Base-by-base conservation (phyloP, 208 protist genomes). In the Leishmania aethiopica region DNA sequence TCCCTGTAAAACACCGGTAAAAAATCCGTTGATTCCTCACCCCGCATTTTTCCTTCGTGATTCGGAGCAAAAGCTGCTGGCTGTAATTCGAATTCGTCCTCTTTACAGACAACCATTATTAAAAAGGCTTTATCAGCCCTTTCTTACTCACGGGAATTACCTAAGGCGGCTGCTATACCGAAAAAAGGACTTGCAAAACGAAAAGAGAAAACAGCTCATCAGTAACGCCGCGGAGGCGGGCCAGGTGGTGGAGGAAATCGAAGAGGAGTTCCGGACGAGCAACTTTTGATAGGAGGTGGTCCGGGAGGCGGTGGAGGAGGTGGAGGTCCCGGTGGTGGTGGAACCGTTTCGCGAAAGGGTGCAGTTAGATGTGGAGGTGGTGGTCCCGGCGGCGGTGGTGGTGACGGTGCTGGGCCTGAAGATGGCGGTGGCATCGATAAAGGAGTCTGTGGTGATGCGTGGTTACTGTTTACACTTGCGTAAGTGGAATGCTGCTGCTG, bases 241-340 rank as follows among this genome's bases (percentile, higher is more conserved):
- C 75, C 80, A 28, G 84, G 79, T 25, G 40, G 40, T 47, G 78
- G 74, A 28, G 80, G 85, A 70, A 67, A 51, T 6, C 71, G 60
- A 28, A 80, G 79, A 47, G 71, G 80, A 55, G 77, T 77, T 67
- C 13, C 66, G 40, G 80, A 57, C 62, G 32, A 28, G 71, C 47
- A 19, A 59, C 6, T 57, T 47, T 40, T 51, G n/a, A 57, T 57
- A 17, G 83, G 83, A 22, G 53, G 53, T 32, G 80, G 75, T 10
- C 62, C 81, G 40, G 66, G 83, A 1, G 79, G 74, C 40, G 85
- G 82, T 35, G 86, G 80, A 8, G 86, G 80, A 22, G 77, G 59
- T 17, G 64, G 62, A 5, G 40, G 32, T n/a, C 19, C 13, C 40
- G 51, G 57, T 28, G 72, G 72, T 35, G 79, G 71, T 37, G 79